Evolutionary conservation across 2,329 filamentous ascomycete species (phyloP).

Genomic region (Aureobasidium sp.): DNA sequence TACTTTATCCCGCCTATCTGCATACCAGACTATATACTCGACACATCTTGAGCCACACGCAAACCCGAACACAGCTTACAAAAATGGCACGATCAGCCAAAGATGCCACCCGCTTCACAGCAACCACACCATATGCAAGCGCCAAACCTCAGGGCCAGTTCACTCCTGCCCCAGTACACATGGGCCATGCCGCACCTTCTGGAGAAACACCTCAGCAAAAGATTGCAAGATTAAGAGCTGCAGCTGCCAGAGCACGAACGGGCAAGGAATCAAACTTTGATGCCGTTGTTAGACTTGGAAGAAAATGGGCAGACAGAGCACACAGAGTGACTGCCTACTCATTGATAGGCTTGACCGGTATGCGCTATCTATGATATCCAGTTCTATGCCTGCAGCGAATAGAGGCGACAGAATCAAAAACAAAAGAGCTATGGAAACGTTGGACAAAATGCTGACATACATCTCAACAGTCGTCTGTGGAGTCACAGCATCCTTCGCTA

Average conservation of each 20-base stretch:
- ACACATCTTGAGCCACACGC: neutral
- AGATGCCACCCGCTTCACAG: conserved; percentile 73
- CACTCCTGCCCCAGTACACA: conserved; percentile 19
- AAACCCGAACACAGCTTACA: neutral
- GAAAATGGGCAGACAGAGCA: conserved; percentile 52
- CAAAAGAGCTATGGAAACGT: neutral
- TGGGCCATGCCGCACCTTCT: conserved; percentile 31
- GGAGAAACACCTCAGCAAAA: conserved; percentile 49
- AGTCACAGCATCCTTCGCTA: conserved; percentile 56
- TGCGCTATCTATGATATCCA: neutral
- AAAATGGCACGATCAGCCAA: conserved; percentile 60
- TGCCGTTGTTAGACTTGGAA: conserved; percentile 45
- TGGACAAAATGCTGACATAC: neutral
- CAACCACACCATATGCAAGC: conserved; percentile 62
- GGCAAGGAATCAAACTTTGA: conserved; percentile 49
- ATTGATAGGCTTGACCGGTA: conserved; percentile 56
- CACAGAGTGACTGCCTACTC: conserved; percentile 54
- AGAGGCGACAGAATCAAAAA: neutral
- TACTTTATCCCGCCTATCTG: neutral
- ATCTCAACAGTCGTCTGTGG: conserved; percentile 46
- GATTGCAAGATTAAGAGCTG: conserved; percentile 44
- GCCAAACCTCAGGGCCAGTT: conserved; percentile 45
- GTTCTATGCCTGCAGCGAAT: neutral
- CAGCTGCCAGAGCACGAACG: conserved; percentile 40
- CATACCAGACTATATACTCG: neutral